Base-by-base conservation (phyloP, 2,329 filamentous ascomycete genomes). In the Dactylonectria macrodidyma region DNA sequence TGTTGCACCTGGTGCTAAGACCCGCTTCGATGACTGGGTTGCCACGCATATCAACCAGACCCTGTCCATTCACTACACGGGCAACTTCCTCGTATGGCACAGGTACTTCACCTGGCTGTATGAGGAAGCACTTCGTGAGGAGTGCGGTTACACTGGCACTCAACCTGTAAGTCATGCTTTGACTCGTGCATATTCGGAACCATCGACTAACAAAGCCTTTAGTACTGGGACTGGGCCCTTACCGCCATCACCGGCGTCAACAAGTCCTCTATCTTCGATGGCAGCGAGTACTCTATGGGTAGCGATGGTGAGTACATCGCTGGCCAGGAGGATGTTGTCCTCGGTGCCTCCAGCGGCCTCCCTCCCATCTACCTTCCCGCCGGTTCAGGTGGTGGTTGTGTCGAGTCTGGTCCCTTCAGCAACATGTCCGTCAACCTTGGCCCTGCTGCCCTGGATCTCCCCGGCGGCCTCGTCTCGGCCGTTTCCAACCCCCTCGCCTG, bases 341-440 rank as follows among this genome's bases (percentile, higher is more conserved):
- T 78, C 12, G 81, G 72, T 33, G 70, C 70, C 48, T 68, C 67
- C 12, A 81, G 70, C 36, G 71, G 73, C 1, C 68, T 77, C 9
- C 73, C 71, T n/a, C 62, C 73, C 1, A 38, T 77, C 24, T 66
- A 67, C 33, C 71, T 86, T 10, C 83, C 85, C 0, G 80, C 85
- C 0, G 88, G 86, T 7, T 80, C 79, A 2, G 89, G 89, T 4
- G 88, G 89, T 46, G 89, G 88, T 26, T 90, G 87, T 73, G 80
- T 90, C 3, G 80, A 76, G 14, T 81, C 78, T 0, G 87, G 87
- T 0, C 88, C 88, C 2, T 83, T 89, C n/a, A 76, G 75, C 33
- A 77, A 83, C 69, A 79, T 82, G 74, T 77, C 66, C 1, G 79
- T 85, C 60, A 84, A 81, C 62, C 74, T 85, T 2, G 83, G 83